Percentiles rank a stretch among this genome's conserved stretches.
Conservation (phyloP, 192 early-diverging fungal genomes). For the Coemansia sp. region DNA sequence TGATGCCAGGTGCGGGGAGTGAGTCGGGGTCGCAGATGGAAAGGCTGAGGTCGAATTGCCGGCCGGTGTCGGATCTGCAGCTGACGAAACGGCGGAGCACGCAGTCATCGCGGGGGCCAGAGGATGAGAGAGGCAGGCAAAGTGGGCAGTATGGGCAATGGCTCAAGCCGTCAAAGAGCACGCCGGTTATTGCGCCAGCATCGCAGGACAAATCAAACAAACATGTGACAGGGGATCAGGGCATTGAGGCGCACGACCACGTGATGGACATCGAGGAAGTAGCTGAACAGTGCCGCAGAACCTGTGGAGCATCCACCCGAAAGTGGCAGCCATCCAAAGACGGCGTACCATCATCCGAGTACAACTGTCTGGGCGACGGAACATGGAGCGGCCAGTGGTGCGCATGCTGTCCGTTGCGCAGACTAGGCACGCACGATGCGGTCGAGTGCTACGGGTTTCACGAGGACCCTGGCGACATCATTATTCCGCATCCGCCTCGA, state of each 20-base stretch:
- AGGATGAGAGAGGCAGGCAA: no score
- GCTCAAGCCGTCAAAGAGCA: constrained; percentile 18
- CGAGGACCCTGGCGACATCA: constrained; percentile 44
- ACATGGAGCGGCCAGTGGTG: constrained; percentile 49
- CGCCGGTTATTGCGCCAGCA: constrained; percentile 11
- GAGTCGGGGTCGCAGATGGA: constrained; percentile 18
- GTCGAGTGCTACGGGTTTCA: constrained; percentile 40
- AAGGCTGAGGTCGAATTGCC: constrained; percentile 32
- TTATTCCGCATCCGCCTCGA: constrained; percentile 48
- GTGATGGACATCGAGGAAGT: constrained; percentile 39
- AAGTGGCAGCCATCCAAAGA: constrained; percentile 23
- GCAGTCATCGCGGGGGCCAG: neutral
- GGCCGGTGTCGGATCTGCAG: constrained; percentile 44
- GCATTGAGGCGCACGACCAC: no score
- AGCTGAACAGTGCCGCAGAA: constrained; percentile 20
- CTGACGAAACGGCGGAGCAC: constrained; percentile 8
- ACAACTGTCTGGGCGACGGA: constrained; percentile 15
- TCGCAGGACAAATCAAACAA: neutral
- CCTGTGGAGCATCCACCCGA: constrained; percentile 13
- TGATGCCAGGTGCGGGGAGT: constrained; percentile 51
- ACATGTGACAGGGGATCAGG: no score
- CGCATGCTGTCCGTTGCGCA: constrained; percentile 42
- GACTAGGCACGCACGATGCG: constrained; percentile 6
- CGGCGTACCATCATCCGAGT: constrained; percentile 18
- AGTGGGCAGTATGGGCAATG: neutral